Conservation (phyloP, 2,329 filamentous ascomycete species). For the Apiospora saccharicola region DNA sequence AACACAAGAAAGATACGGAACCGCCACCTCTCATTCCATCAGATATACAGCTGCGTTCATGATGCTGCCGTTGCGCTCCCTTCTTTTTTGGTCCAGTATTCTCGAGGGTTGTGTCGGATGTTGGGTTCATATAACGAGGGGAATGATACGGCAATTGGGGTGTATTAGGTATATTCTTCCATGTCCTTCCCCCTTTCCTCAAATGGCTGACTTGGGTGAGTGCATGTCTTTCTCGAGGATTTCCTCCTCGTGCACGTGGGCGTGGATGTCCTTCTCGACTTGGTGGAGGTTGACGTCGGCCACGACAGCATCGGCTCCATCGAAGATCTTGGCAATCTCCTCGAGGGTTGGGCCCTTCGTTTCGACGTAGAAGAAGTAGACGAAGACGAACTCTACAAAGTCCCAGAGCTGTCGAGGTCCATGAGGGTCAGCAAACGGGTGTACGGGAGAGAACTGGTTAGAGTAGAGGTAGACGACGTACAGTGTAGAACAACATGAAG, state of each 20-base stretch:
- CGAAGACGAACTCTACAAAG: conserved; percentile 64
- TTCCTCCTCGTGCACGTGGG: conserved; percentile 45
- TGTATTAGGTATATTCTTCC: not conserved
- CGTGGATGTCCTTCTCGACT: conserved; percentile 61
- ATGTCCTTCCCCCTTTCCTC: not conserved
- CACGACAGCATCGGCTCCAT: conserved; percentile 62
- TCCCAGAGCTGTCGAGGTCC: conserved; percentile 57
- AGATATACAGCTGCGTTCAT: not conserved
- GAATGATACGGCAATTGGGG: not conserved
- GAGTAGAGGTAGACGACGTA: conserved; percentile 37
- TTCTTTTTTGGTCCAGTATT: not conserved
- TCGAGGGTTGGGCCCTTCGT: conserved; percentile 76
- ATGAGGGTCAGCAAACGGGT: conserved; percentile 26
- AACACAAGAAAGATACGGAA: not conserved
- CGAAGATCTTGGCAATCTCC: conserved; percentile 74
- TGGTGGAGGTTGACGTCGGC: conserved; percentile 62
- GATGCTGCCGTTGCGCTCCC: not conserved
- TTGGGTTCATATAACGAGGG: not conserved
- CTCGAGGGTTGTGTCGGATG: not conserved
- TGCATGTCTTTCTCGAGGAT: conserved; percentile 35
- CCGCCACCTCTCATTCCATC: not conserved
- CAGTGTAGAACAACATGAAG: conserved; percentile 71
- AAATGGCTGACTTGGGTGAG: conserved; percentile 28
- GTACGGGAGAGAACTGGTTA: conserved; percentile 21
- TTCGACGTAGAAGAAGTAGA: conserved; percentile 73